These are phyloP conservation scores for Erigeron canadensis DNA, from an alignment of 129 eudicot genomes.

Conservation along the genomic window DNA sequence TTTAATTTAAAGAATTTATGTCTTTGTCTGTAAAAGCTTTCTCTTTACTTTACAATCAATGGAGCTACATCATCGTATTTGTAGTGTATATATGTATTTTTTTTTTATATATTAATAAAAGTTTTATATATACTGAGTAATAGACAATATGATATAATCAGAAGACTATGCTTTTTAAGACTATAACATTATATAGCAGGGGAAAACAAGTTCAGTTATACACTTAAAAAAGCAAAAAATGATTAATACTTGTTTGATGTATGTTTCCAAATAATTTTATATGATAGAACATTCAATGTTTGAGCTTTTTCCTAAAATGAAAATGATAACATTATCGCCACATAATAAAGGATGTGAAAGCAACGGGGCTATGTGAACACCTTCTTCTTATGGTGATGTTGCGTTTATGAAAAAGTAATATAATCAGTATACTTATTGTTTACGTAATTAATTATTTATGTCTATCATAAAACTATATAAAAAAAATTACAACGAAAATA, in stretches of 20 bases:
- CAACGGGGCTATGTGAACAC: conserved; percentile 27
- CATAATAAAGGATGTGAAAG: conserved; percentile 32
- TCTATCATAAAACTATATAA: too few relatives aligned
- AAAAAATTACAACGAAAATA: too few relatives aligned
- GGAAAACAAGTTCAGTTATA: too few relatives aligned
- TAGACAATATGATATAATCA: too few relatives aligned
- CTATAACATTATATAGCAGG: too few relatives aligned
- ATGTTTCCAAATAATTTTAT: neutral
- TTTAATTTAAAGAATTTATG: neutral
- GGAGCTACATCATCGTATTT: too few relatives aligned
- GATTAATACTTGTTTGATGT: neutral
- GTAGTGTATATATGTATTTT: too few relatives aligned
- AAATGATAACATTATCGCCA: conserved; percentile 1
- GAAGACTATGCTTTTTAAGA: too few relatives aligned
- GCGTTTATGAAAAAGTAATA: neutral
- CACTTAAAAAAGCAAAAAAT: neutral
- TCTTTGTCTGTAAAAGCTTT: conserved; percentile 17
- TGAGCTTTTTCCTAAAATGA: neutral
- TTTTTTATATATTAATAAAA: too few relatives aligned
- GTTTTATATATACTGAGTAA: too few relatives aligned
- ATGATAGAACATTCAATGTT: conserved; percentile 14
- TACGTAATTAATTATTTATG: too few relatives aligned
- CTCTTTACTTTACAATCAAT: neutral
- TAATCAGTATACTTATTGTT: neutral
- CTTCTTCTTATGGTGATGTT: conserved; percentile 16